phyloP scores from a whole-genome alignment of 2,329 filamentous ascomycete genomes.

The Eutypella sp. region DNA sequence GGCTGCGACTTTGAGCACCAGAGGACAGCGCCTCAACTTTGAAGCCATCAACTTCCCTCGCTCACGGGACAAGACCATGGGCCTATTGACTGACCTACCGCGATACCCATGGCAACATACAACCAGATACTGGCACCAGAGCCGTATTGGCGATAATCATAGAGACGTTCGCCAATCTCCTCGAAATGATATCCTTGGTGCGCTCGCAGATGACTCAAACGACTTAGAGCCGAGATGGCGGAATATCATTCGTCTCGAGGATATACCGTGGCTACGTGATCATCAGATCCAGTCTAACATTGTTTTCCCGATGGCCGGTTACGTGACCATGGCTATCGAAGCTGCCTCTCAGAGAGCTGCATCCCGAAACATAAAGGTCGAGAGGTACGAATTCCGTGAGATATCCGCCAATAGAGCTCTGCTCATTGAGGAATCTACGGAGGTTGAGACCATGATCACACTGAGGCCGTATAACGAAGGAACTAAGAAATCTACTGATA shows the following conservation, averaged over 20 bases:
- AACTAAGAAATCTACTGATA: conserved; percentile 34
- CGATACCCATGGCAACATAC: conserved; percentile 45
- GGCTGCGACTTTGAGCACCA: conserved; percentile 39
- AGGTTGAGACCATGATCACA: conserved; percentile 45
- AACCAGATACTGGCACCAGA: conserved; percentile 37
- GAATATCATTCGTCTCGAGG: conserved; percentile 41
- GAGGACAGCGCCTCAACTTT: conserved; percentile 39
- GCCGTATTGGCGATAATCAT: background rate
- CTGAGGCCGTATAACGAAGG: conserved; percentile 39
- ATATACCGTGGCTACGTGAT: conserved; percentile 53
- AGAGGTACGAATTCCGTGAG: conserved; percentile 43
- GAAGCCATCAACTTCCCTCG: conserved; percentile 42
- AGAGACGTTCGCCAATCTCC: background rate
- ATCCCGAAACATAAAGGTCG: conserved; percentile 24
- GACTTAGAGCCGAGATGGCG: conserved; percentile 45
- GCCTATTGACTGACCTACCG: conserved; percentile 38
- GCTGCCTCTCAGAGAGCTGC: conserved; percentile 34
- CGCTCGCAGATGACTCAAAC: conserved; percentile 37
- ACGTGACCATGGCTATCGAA: conserved; percentile 46
- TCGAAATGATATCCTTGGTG: conserved; percentile 40
- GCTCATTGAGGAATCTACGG: conserved; percentile 39
- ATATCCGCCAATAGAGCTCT: conserved; percentile 41
- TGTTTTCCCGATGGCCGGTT: conserved; percentile 51
- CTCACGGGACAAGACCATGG: conserved; percentile 22
- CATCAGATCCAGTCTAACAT: conserved; percentile 53